These are phyloP conservation scores for Macrophomina tecta DNA, from an alignment of 2,329 filamentous ascomycete genomes.

Conservation along the genomic window DNA sequence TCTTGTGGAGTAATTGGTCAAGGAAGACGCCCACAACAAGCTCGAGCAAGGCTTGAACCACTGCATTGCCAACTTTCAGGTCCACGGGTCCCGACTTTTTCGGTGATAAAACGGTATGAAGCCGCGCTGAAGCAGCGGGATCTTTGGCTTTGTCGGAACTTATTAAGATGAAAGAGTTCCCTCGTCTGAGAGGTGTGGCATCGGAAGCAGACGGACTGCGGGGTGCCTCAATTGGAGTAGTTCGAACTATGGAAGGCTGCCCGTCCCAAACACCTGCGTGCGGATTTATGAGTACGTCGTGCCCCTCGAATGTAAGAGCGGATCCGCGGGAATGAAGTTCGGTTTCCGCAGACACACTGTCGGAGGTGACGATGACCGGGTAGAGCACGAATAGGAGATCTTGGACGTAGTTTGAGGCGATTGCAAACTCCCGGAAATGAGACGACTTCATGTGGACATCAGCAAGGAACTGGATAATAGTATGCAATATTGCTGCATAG, in stretches of 20 bases:
- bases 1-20: conserved; percentile 82
- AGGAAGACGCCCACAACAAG: conserved; percentile 80
- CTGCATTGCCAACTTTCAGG: conserved; percentile 66
- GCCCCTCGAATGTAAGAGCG: conserved; percentile 81
- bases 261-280: conserved; percentile 66
- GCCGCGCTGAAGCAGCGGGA: conserved; percentile 63
- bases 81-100: conserved; percentile 56
- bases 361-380: conserved; percentile 84
- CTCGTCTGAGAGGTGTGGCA: conserved; percentile 73
- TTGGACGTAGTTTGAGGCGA: conserved; percentile 80
- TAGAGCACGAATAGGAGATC: conserved; percentile 81
- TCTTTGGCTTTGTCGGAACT: conserved; percentile 68
- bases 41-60: conserved; percentile 78
- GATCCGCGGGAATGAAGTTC: conserved; percentile 87
- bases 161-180: conserved; percentile 90
- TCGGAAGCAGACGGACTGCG: conserved; percentile 44
- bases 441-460: conserved; percentile 78
- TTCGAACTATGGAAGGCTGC: conserved; percentile 73
- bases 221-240: conserved; percentile 62
- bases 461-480: conserved; percentile 77
- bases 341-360: conserved; percentile 80
- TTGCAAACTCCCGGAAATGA: conserved; percentile 81
- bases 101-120: conserved; percentile 68
- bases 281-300: conserved; percentile 82
- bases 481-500: conserved; percentile 72